Base-by-base conservation (phyloP, 2,329 filamentous ascomycete species). In the Penicillium sp. region DNA sequence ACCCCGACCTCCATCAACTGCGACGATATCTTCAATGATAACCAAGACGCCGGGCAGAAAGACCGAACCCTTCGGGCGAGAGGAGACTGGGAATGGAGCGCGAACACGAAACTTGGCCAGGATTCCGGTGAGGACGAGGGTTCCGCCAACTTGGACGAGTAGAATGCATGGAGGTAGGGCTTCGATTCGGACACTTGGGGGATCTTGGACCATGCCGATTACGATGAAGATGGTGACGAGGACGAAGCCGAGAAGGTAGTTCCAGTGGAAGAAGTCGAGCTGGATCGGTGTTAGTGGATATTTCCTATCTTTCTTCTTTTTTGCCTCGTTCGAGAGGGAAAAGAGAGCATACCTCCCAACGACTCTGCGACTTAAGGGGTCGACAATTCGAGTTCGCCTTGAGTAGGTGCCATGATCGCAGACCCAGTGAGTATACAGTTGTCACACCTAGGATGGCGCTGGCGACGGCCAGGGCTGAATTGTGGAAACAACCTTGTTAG, bases 211-310 rank as follows among this genome's bases (percentile, higher is more conserved):
- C 14, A 43, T 6, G 24, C 39, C 39, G n/a, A 43, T 43, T 5
- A 43, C 39, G 23, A 43, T n/a, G 14, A 43, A 24, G 13, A 43
- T 28, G 3, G 39, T 43, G 1, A 43, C 39, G 5, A 43, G 39
- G 5, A 43, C 14, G 13, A 43, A 43, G 7, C 39, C 39, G 5
- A 26, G 23, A 28, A 43, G 39, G 7, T 43, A 43, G 39, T 43
- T 43, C 39, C 39, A 43, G 14, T 43, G 39, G 9, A 43, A 43
- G 39, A 43, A 43, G n/a, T 43, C 39, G 9, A 43, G n/a, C 39
- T 43, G n/a, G n/a, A 10, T 23, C 6, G 13, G 14, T 18, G 39
- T 43, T 16, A 43, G 39, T 14, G 3, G 37, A 9, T 13, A 14
- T 37, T 24, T 37, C 4, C 4, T 8, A 21, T 18, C 7, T 21